Evolutionary conservation across 1,284 basidiomycete genomes (phyloP).

Genomic region (Paramarasmius palmivorus): DNA sequence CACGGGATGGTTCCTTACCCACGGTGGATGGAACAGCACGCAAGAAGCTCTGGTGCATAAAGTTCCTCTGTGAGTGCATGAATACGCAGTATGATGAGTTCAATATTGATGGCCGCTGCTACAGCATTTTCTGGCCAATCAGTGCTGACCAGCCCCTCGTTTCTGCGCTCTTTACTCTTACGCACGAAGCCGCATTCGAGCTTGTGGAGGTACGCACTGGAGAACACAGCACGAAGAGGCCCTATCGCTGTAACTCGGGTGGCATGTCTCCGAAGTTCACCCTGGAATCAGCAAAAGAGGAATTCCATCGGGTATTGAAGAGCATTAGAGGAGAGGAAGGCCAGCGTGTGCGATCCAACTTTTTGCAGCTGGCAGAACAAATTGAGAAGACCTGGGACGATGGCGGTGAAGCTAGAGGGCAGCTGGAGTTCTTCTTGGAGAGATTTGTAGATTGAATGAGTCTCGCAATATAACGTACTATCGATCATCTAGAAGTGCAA

Average conservation of each 20-base stretch:
- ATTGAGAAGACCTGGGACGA: neutral
- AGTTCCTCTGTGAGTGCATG: conserved; percentile 11
- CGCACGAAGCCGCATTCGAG: conserved; percentile 21
- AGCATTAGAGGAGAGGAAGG: neutral
- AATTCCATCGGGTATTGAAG: neutral
- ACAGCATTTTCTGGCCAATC: conserved; percentile 27
- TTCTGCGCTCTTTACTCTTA: conserved; percentile 16
- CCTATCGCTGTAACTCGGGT: conserved; percentile 3
- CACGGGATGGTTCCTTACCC: conserved; percentile 27
- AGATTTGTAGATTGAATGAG: neutral
- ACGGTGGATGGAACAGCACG: conserved; percentile 23
- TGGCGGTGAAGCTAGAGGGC: neutral
- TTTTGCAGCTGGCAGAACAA: neutral
- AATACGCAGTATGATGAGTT: neutral
- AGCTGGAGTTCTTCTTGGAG: neutral
- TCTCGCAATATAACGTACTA: too few relatives aligned
- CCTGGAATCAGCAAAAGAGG: conserved; percentile 1
- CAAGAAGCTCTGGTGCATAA: conserved; percentile 8
- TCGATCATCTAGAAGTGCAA: too few relatives aligned
- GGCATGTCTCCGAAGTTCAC: conserved; percentile 3
- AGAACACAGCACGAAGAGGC: conserved; percentile 8
- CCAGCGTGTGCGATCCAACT: neutral
- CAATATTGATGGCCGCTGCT: neutral
- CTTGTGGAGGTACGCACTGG: conserved; percentile 22
- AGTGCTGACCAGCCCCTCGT: conserved; percentile 21